phyloP scores from a whole-genome alignment of 306 rosid genomes.

The Vigna mungo region DNA sequence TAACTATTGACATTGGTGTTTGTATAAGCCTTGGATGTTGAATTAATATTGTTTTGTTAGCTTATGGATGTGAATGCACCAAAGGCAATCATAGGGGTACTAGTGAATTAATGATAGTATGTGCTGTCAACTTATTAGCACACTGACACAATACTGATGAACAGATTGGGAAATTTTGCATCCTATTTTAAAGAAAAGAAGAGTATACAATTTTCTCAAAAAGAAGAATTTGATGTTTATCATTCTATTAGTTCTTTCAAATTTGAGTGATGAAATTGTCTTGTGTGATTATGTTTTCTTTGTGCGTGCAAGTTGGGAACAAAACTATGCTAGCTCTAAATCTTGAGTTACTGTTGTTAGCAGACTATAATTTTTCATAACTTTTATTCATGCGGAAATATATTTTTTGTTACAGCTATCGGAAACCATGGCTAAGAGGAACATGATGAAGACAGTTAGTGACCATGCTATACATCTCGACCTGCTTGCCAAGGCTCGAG shows the following conservation, averaged over 20 bases:
- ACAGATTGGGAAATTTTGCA: background rate
- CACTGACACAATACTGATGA: background rate
- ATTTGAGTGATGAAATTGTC: slow-evolving; percentile 4
- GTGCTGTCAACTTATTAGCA: slow-evolving; percentile 7
- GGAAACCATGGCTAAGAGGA: slow-evolving; percentile 74
- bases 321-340: slow-evolving; percentile 11
- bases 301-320: background rate
- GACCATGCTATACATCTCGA: slow-evolving; percentile 94
- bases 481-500: slow-evolving; percentile 76
- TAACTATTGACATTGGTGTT: background rate
- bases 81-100: background rate
- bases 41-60: background rate
- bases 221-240: background rate
- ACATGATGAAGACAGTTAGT: slow-evolving; percentile 79
- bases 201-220: background rate
- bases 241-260: slow-evolving; percentile 1
- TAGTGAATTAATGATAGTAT: slow-evolving; percentile 20
- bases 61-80: slow-evolving; percentile 7
- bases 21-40: background rate
- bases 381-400: slow-evolving; percentile 11
- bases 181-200: background rate
- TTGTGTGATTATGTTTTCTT: slow-evolving; percentile 21
- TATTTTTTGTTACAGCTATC: slow-evolving; percentile 64
- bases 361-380: background rate
- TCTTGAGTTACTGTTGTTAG: background rate